Percentiles rank a stretch among this genome's conserved stretches.
Evolutionary conservation across 2,329 filamentous ascomycete genomes (phyloP).

Genomic region (Atkinsonella hypoxylon): DNA sequence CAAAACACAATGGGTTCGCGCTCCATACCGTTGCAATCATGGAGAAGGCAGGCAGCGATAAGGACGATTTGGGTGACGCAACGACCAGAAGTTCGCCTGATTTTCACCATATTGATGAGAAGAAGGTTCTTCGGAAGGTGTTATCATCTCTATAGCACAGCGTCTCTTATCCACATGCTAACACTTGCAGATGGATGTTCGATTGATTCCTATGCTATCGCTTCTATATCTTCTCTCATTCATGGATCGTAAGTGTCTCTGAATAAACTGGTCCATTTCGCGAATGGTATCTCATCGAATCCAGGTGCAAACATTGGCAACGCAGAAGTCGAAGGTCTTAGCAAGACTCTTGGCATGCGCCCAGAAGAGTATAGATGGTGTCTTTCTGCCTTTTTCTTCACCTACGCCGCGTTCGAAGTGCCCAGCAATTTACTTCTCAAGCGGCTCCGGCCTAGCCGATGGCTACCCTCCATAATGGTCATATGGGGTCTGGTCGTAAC

Average conservation of each 20-base stretch:
- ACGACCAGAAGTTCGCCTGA: not conserved
- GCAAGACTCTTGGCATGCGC: conserved; percentile 43
- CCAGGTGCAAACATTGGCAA: conserved; percentile 50
- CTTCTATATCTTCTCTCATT: conserved; percentile 57
- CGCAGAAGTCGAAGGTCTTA: conserved; percentile 50
- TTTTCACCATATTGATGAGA: conserved; percentile 26
- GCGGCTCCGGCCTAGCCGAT: conserved; percentile 57
- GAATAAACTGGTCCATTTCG: not conserved
- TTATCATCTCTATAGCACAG: not conserved
- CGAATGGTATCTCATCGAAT: not conserved
- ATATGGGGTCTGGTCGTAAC: conserved; percentile 39
- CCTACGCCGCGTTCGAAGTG: conserved; percentile 64
- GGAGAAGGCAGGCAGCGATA: not conserved
- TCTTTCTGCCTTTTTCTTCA: conserved; percentile 63
- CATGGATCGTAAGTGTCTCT: conserved; percentile 40
- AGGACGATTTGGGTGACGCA: not conserved
- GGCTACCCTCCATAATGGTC: conserved; percentile 67
- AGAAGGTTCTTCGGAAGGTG: conserved; percentile 45
- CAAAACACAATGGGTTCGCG: not conserved
- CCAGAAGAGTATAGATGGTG: conserved; percentile 59
- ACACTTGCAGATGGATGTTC: conserved; percentile 33
- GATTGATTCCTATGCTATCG: conserved; percentile 50
- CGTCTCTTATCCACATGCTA: not conserved
- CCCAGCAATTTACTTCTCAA: conserved; percentile 72
- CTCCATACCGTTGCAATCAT: not conserved